Evolutionary conservation across 306 rosid genomes (phyloP), one percentile per base, ranked within the genome.

Genomic region (Cucumis cinereus): DNA sequence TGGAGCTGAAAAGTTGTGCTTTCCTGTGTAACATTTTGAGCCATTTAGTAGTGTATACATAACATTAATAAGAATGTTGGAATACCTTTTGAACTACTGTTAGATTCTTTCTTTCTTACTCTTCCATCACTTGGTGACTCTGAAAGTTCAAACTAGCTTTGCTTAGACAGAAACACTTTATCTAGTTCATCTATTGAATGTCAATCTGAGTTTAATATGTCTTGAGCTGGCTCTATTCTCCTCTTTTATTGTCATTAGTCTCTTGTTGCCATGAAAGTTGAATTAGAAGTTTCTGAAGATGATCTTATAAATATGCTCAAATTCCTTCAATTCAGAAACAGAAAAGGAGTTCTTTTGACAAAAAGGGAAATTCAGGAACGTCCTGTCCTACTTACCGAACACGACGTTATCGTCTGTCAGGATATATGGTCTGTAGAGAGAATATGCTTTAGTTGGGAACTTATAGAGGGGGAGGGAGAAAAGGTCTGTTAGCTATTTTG

Each of bases 31-130:
- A 43, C 55, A 68, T 68, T 68, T 68, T 68, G 74, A 68, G 54
- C 80, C 87, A 81, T 77, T 83, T 80, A 60, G 55, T 83, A 82
- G 85, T 69, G 70, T 84, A 59, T 67, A 88, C 76, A 83, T 68
- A 66, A 66, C 52, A 38, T n/a, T 66, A 68, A 68, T 68, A 68
- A 84, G 90, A 81, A 82, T 87, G 82, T 77, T 78, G 79, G 85
- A 71, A 78, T 72, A 69, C 84, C 83, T 87, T 87, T 90, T 84
- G 74, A 83, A 68, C 73, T 71, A 84, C 28, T 77, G 67, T 79
- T 80, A 73, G 56, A 45, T 45, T 83, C 61, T 47, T 45, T 83
- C 61, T 47, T 68, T 76, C 74, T 43, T 13, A 43, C 74, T 68
- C 55, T 68, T 13, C 23, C 74, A 22, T 68, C 55, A 68, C 54